These are phyloP conservation scores for Tympanopsis confertula DNA, from an alignment of 2,329 filamentous ascomycete species.

Conservation along the genomic window DNA sequence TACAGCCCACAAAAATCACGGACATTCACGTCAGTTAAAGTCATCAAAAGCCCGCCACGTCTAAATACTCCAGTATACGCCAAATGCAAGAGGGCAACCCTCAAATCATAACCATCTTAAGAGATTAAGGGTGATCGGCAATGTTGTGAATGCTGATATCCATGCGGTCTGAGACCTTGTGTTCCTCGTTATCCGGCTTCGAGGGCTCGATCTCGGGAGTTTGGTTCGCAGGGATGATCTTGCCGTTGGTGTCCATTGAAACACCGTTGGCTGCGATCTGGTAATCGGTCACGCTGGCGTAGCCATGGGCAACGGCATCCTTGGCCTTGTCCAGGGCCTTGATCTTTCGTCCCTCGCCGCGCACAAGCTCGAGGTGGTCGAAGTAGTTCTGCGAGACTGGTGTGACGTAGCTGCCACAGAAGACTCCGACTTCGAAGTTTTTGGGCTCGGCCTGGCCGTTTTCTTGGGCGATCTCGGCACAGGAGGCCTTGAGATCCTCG, in stretches of 20 bases:
- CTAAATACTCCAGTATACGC: too few species aligned
- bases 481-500: constrained; percentile 52
- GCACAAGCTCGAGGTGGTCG: constrained; percentile 51
- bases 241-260: constrained; percentile 39
- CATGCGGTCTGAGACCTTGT: constrained; percentile 33
- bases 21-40: too few species aligned
- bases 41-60: too few species aligned
- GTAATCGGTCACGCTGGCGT: constrained; percentile 47
- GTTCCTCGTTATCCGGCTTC: constrained; percentile 7
- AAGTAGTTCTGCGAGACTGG: constrained; percentile 60
- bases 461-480: constrained; percentile 47
- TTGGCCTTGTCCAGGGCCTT: constrained; percentile 55
- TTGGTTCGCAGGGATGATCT: constrained; percentile 34
- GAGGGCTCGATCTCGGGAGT: neutral
- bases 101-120: too few species aligned
- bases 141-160: constrained; percentile 52
- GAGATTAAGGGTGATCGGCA: constrained; percentile 27
- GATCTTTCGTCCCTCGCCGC: constrained; percentile 51
- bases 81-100: too few species aligned
- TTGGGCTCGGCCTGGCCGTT: constrained; percentile 27
- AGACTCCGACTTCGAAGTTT: constrained; percentile 63
- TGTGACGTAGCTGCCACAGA: constrained; percentile 63
- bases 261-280: constrained; percentile 51
- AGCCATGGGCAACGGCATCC: constrained; percentile 50
- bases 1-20: too few species aligned